Evolutionary conservation across 345 rosid genomes (phyloP).

Genomic region (Leavenworthia alabamica): DNA sequence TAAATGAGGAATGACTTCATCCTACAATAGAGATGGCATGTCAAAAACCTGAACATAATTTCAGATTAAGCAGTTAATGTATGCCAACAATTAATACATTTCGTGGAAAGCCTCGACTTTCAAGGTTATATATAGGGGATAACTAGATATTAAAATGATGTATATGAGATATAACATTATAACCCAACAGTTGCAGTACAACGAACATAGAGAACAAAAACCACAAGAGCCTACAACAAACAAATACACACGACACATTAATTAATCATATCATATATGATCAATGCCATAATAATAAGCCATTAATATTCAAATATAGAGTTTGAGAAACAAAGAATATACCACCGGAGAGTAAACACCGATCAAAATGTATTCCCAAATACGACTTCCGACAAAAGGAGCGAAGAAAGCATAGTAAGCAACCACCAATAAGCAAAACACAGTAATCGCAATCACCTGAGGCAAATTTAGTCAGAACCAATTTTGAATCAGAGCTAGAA

Average conservation of each 20-base stretch:
- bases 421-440: constrained; percentile 79
- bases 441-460: constrained; percentile 90
- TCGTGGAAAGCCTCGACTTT: not conserved
- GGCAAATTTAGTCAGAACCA: constrained; percentile 5
- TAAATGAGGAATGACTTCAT: constrained; percentile 82
- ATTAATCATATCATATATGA: not conserved
- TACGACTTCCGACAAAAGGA: constrained; percentile 80
- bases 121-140: not conserved
- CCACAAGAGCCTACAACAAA: constrained; percentile 64
- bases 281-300: constrained; percentile 22
- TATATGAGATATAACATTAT: not conserved
- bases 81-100: not conserved
- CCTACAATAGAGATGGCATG: constrained; percentile 38
- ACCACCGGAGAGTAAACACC: constrained; percentile 85
- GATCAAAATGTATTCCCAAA: constrained; percentile 66
- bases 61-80: not conserved
- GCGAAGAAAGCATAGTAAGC: constrained; percentile 93
- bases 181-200: constrained; percentile 49
- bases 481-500: not conserved
- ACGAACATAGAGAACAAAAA: constrained; percentile 82
- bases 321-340: constrained; percentile 31
- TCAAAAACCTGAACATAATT: not conserved
- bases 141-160: not conserved
- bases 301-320: not conserved
- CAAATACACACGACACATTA: constrained; percentile 5